These are phyloP conservation scores for Tuber umbilicatum DNA, from an alignment of 495 filamentous ascomycete species.

Conservation along the genomic window DNA sequence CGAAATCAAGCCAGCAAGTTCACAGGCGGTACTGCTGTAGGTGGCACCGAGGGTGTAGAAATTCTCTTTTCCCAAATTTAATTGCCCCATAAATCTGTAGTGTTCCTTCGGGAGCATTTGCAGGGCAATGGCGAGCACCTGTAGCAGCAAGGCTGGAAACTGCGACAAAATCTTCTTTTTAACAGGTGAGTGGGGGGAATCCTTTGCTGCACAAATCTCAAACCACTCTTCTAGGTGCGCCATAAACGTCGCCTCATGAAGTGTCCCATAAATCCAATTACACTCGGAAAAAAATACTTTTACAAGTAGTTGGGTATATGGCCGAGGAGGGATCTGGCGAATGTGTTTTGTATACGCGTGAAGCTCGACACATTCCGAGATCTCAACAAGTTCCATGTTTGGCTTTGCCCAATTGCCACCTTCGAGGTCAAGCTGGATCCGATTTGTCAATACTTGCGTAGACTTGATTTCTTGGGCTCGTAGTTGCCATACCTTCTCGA, in stretches of 20 bases:
- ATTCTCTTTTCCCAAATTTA: conserved; percentile 56
- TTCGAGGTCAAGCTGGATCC: conserved; percentile 30
- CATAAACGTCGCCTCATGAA: conserved; percentile 52
- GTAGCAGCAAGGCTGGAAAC: conserved; percentile 55
- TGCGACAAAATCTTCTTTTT: conserved; percentile 35
- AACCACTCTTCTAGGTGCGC: conserved; percentile 50
- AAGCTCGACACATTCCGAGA: conserved; percentile 33
- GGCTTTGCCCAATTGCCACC: conserved; percentile 30
- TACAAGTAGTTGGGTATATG: conserved; percentile 51
- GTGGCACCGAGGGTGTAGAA: conserved; percentile 55
- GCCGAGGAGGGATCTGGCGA: conserved; percentile 47
- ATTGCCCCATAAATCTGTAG: conserved; percentile 48
- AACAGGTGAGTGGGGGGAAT: conserved; percentile 9
- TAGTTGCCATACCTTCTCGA: conserved; percentile 36
- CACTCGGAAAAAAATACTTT: conserved; percentile 53
- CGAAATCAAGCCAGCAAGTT: conserved; percentile 51
- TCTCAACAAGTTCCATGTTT: conserved; percentile 18
- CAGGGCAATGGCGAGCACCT: conserved; percentile 52
- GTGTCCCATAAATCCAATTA: conserved; percentile 55
- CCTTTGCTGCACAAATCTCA: conserved; percentile 24
- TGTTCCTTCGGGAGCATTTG: conserved; percentile 49
- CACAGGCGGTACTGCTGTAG: conserved; percentile 54
- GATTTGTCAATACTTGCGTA: conserved; percentile 15
- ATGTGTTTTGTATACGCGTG: conserved; percentile 34
- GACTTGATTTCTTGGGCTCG: conserved; percentile 6